phyloP scores from a whole-genome alignment of 2,329 filamentous ascomycete species.

The Colletotrichum orchidophilum region DNA sequence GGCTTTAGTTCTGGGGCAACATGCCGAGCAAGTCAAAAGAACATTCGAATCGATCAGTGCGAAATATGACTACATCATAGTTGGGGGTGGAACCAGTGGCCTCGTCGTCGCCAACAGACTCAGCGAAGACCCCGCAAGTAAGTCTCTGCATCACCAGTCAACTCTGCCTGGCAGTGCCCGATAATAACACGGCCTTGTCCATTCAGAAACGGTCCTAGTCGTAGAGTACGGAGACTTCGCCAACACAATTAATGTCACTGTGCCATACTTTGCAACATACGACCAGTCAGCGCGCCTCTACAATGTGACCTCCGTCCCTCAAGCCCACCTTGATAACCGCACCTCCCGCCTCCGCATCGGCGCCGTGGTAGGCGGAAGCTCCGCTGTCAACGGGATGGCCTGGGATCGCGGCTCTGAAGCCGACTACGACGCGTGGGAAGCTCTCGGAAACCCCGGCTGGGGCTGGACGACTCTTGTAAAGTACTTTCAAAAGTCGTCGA shows the following conservation, averaged over 20 bases:
- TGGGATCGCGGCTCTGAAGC: slow-evolving; percentile 39
- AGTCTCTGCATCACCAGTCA: neutral
- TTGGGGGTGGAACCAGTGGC: slow-evolving; percentile 47
- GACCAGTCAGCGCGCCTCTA: slow-evolving; percentile 25
- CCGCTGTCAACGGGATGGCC: slow-evolving; percentile 44
- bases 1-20: neutral
- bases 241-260: slow-evolving; percentile 37
- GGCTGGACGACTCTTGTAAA: slow-evolving; percentile 44
- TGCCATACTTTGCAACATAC: slow-evolving; percentile 36
- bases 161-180: too few relatives aligned
- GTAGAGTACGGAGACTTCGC: slow-evolving; percentile 43
- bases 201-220: slow-evolving; percentile 38
- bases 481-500: slow-evolving; percentile 42
- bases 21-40: neutral
- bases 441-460: slow-evolving; percentile 48
- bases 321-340: slow-evolving; percentile 37
- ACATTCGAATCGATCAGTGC: neutral
- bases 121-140: slow-evolving; percentile 43
- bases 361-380: slow-evolving; percentile 42
- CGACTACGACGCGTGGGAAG: slow-evolving; percentile 48
- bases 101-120: slow-evolving; percentile 48
- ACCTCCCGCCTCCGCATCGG: slow-evolving; percentile 37
- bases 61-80: slow-evolving; percentile 44
- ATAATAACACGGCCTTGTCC: fast-evolving
- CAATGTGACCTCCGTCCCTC: slow-evolving; percentile 38